Base-by-base conservation (phyloP, 2,329 filamentous ascomycete species). In the Graphiopsis chlorocephala region DNA sequence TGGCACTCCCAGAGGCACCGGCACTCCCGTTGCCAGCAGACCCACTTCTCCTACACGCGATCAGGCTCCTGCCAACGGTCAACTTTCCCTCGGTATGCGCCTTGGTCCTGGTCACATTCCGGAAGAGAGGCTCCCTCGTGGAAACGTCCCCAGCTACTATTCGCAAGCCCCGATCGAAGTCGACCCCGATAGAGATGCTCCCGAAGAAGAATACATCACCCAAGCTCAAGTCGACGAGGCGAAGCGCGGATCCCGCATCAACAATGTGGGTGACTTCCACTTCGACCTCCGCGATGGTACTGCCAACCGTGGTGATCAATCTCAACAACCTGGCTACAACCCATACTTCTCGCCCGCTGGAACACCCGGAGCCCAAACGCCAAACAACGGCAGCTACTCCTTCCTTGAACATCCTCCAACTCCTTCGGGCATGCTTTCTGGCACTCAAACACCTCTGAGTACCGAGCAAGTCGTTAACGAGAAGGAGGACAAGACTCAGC, bases 401-500 rank as follows among this genome's bases (percentile, higher is more conserved):
- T 73, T 73, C 67, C 67, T 74, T 10, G 64, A 69, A 6, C 70
- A 70, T 7, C 72, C 72, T 29, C 70, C 72, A 62, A 70, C 69
- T 33, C 72, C 72, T 15, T 55, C 48, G 17, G 45, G 56, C 26
- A 42, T 8, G 23, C 53, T 28, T 14, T 61, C 56, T 47, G 61
- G 65, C 6, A 68, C 71, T 5, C 71, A 72, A 58, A 73, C 71
- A 0, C 73, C 72, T 4, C 78, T 88, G 23, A 87, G 84, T 29
- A 78, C 87, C 6, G 79, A 86, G 63, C 81, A 80, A 3, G 81
- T 89, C 33, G 80, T 88, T 28, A 85, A 86, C 25, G 85, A 85
- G 65, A 86, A 87, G 72, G 89, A 86, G 72, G 86, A 85, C 68
- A 80, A 80, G 66, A 80, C 78, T 73, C 38, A 89, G 17, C 87